These are phyloP conservation scores for Kodamaea leandrae DNA, from an alignment of 805 yeast genomes.

Conservation along the genomic window DNA sequence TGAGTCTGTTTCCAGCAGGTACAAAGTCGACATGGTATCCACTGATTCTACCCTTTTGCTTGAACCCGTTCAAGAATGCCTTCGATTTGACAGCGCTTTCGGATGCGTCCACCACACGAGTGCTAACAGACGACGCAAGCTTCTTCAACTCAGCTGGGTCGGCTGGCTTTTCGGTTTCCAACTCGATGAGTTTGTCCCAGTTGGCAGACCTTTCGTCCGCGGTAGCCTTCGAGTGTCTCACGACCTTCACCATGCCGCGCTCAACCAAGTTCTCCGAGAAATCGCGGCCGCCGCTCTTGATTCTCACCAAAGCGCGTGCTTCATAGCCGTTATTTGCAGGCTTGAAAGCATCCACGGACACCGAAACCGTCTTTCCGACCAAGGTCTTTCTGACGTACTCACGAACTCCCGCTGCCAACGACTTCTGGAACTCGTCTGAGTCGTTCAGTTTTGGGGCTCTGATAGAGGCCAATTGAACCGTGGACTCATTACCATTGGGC, in stretches of 20 bases:
- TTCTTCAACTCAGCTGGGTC: conserved; percentile 34
- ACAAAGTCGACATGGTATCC: conserved; percentile 71
- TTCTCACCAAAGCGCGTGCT: conserved; percentile 62
- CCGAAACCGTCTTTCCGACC: conserved; percentile 49
- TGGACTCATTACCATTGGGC: conserved; percentile 48
- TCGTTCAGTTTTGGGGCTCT: conserved; percentile 73
- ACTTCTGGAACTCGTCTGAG: conserved; percentile 45
- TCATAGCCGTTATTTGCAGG: conserved; percentile 55
- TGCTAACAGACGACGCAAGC: conserved; percentile 32
- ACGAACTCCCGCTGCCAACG: conserved; percentile 61
- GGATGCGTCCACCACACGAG: conserved; percentile 74
- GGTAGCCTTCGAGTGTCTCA: conserved; percentile 73
- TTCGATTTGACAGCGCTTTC: conserved; percentile 70
- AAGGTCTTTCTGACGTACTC: conserved; percentile 68
- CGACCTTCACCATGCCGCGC: conserved; percentile 73
- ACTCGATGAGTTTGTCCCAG: conserved; percentile 75
- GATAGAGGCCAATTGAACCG: conserved; percentile 74
- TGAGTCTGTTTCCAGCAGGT: conserved; percentile 63
- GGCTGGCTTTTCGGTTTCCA: conserved; percentile 49
- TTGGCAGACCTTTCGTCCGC: conserved; percentile 62
- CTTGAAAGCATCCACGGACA: conserved; percentile 65
- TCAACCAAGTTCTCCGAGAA: conserved; percentile 59
- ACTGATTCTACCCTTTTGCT: conserved; percentile 59
- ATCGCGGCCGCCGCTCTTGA: conserved; percentile 54
- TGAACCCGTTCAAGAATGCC: conserved; percentile 67